Conservation (phyloP, 1,284 basidiomycete genomes). For the Cryptococcus wingfieldii region DNA sequence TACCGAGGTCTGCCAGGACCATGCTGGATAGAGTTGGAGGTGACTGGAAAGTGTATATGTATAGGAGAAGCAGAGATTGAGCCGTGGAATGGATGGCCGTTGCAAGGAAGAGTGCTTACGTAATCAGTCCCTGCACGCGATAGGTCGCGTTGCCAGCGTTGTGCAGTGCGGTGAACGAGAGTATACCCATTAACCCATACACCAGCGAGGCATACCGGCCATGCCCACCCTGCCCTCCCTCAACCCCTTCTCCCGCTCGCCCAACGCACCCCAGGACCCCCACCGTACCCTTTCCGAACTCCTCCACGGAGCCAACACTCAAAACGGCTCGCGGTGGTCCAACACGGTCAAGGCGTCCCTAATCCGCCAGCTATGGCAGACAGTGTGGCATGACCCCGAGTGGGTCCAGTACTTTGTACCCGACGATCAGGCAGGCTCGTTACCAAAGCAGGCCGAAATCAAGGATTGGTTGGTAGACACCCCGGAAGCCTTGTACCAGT, state of each 20-base stretch:
- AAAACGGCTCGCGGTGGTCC: conserved; percentile 12
- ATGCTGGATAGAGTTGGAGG: conserved; percentile 51
- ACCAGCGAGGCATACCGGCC: no score
- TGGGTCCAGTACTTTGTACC: conserved; percentile 24
- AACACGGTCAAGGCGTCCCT: conserved; percentile 23
- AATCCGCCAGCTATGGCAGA: conserved; percentile 29
- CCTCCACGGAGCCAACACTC: conserved; percentile 10
- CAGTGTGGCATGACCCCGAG: conserved; percentile 29
- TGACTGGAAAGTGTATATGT: background rate
- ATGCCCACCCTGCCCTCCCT: background rate
- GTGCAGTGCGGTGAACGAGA: background rate
- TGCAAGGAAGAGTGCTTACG: no score
- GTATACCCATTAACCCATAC: no score
- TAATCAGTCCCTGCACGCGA: no score
- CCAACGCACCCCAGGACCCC: conserved; percentile 10
- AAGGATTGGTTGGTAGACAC: conserved; percentile 8
- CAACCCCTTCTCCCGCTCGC: conserved; percentile 12
- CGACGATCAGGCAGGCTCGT: background rate
- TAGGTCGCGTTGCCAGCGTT: no score
- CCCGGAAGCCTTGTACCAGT: conserved; percentile 4
- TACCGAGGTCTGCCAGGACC: conserved; percentile 95
- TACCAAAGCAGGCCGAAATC: background rate
- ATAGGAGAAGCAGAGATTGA: background rate
- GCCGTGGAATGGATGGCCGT: no score
- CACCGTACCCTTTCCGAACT: conserved; percentile 22